Percentiles rank a stretch among this genome's conserved stretches.
Evolutionary conservation across 2,329 filamentous ascomycete species (phyloP).

Genomic region (Westerdykella ornata): DNA sequence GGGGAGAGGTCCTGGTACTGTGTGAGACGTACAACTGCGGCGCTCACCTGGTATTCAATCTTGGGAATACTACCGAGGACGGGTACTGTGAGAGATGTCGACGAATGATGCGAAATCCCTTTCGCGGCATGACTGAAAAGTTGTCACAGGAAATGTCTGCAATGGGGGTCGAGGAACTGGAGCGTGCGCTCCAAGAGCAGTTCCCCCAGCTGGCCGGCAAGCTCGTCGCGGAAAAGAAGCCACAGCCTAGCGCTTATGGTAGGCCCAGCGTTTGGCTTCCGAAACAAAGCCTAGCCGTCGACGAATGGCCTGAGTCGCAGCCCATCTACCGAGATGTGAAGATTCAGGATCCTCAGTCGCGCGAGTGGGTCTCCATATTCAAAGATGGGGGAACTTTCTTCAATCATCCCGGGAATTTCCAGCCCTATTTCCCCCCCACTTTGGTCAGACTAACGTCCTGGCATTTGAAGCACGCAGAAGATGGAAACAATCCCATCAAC

Average conservation of each 20-base stretch:
- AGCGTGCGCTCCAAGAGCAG: no score
- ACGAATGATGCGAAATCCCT: no score
- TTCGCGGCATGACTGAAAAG: no score
- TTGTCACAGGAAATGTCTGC: no score
- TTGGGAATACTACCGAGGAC: no score
- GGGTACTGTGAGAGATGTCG: no score
- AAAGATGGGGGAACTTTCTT: conserved; percentile 2
- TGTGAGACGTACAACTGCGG: no score
- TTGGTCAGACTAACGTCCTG: conserved; percentile 3
- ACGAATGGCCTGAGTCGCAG: conserved; percentile 3
- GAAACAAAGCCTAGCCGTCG: neutral
- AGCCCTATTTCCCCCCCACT: conserved; percentile 10
- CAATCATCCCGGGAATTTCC: conserved; percentile 7
- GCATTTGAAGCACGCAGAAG: neutral
- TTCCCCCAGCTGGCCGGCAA: no score
- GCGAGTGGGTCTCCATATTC: neutral
- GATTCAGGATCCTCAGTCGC: no score
- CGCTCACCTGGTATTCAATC: no score
- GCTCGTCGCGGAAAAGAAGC: neutral
- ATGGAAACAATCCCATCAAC: conserved; percentile 6
- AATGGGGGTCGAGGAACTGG: no score
- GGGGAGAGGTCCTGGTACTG: no score
- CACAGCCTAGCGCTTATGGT: neutral
- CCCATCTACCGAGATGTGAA: conserved; percentile 4
- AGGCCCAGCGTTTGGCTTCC: neutral